Conservation (phyloP, 176 grass and related monocot genomes). For the Raddia distichophylla region DNA sequence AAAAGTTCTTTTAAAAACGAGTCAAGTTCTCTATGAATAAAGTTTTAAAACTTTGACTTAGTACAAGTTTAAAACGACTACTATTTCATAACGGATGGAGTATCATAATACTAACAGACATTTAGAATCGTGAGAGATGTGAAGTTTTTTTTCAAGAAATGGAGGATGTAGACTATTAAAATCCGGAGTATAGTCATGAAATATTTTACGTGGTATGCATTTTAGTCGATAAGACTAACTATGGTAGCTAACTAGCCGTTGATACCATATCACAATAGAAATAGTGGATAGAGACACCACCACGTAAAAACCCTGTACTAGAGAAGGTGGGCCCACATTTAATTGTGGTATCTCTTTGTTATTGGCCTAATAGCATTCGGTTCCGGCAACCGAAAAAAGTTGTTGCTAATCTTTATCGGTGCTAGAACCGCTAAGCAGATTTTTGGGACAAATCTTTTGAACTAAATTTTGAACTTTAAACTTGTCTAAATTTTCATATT, state of each 20-base stretch:
- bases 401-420: too few relatives aligned
- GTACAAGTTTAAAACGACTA: too few relatives aligned
- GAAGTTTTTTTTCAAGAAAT: neutral
- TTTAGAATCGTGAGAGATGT: neutral
- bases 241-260: neutral
- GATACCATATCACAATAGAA: neutral
- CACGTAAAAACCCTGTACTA: neutral
- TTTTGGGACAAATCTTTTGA: too few relatives aligned
- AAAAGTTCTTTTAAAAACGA: too few relatives aligned
- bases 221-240: neutral
- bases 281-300: neutral
- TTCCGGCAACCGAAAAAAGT: too few relatives aligned
- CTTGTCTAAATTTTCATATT: too few relatives aligned
- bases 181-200: neutral
- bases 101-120: neutral
- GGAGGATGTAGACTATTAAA: neutral
- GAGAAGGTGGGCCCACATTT: neutral
- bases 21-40: too few relatives aligned
- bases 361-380: neutral
- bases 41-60: too few relatives aligned
- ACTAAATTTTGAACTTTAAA: too few relatives aligned
- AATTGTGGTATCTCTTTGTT: neutral
- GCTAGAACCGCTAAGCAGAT: too few relatives aligned
- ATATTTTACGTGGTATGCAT: neutral
- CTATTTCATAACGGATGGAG: too few relatives aligned